Conservation (phyloP, 805 yeast genomes). For the Metschnikowia lunata region DNA sequence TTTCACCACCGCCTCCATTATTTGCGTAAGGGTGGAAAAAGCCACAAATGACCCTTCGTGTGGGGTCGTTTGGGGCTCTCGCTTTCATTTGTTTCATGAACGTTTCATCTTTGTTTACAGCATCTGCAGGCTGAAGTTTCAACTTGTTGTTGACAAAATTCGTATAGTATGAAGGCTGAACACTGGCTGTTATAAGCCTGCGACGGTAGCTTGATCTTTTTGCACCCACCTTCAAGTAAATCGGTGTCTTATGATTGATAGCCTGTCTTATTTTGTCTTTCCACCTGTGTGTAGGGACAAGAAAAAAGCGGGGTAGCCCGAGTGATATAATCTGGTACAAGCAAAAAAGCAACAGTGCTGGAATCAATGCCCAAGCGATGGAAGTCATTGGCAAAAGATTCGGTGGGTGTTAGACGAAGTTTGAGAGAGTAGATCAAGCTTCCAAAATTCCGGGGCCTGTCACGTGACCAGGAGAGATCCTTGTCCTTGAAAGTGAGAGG, state of each 20-base stretch:
- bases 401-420: too few relatives aligned
- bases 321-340: constrained; percentile 19
- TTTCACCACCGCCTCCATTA: constrained; percentile 98
- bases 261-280: constrained; percentile 29
- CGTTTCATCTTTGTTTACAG: constrained; percentile 15
- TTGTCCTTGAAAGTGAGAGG: too few relatives aligned
- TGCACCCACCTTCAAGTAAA: constrained; percentile 32
- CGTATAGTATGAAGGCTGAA: constrained; percentile 35
- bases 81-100: constrained; percentile 27
- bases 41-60: constrained; percentile 56
- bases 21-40: constrained; percentile 94
- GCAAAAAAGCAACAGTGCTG: constrained; percentile 11
- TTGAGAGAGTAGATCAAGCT: too few relatives aligned
- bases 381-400: not conserved
- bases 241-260: constrained; percentile 30
- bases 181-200: constrained; percentile 33
- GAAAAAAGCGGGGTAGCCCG: constrained; percentile 31
- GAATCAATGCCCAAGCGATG: constrained; percentile 6
- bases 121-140: constrained; percentile 29
- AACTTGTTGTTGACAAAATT: constrained; percentile 36
- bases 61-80: constrained; percentile 33
- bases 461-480: not conserved
- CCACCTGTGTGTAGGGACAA: constrained; percentile 40
- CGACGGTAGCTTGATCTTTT: constrained; percentile 39
- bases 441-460: not conserved